Percentiles rank a stretch among this genome's conserved stretches.
phyloP scores from a whole-genome alignment of 1,284 basidiomycete species.

The Sporisorium iseilematis-ciliati region DNA sequence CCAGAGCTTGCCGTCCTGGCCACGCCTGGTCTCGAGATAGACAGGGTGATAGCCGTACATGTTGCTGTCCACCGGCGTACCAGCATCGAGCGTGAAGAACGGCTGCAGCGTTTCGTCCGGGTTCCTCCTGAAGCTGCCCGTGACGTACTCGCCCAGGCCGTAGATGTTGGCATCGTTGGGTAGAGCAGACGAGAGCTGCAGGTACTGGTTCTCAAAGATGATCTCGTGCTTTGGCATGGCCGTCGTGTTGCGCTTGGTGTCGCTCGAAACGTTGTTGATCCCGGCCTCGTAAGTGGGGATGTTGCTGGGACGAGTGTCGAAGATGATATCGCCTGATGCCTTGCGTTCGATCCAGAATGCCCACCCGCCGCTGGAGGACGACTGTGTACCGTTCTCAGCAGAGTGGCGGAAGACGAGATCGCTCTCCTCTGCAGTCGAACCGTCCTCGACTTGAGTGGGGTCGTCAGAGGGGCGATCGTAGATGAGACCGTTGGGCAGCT shows the following conservation, averaged over 20 bases:
- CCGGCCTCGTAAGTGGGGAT: conserved; percentile 54
- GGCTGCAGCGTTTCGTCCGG: conserved; percentile 77
- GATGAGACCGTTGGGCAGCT: conserved; percentile 76
- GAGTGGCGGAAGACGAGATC: conserved; percentile 76
- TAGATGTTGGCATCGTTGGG: conserved; percentile 77
- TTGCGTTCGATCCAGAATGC: conserved; percentile 81
- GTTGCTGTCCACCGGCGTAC: conserved; percentile 47
- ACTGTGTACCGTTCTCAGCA: conserved; percentile 69
- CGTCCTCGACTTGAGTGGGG: conserved; percentile 39
- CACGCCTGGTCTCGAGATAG: conserved; percentile 77
- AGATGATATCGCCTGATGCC: conserved; percentile 74
- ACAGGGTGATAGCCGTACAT: conserved; percentile 80
- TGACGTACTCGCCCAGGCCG: conserved; percentile 80
- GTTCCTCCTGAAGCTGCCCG: conserved; percentile 76
- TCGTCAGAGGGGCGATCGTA: conserved; percentile 74
- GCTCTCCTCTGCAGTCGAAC: conserved; percentile 39
- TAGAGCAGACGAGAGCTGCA: conserved; percentile 72
- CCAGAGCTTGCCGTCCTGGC: conserved; percentile 63
- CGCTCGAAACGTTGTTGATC: conserved; percentile 32
- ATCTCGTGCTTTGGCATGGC: conserved; percentile 59
- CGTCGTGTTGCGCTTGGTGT: conserved; percentile 54
- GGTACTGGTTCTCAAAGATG: conserved; percentile 80
- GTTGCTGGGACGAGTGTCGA: conserved; percentile 76
- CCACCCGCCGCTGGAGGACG: conserved; percentile 72
- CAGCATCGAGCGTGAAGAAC: conserved; percentile 77